A percentile compares a stretch with the other conserved stretches of the same genome.
Conservation (phyloP, 257 asterid genomes). For the Solanum acaule region DNA sequence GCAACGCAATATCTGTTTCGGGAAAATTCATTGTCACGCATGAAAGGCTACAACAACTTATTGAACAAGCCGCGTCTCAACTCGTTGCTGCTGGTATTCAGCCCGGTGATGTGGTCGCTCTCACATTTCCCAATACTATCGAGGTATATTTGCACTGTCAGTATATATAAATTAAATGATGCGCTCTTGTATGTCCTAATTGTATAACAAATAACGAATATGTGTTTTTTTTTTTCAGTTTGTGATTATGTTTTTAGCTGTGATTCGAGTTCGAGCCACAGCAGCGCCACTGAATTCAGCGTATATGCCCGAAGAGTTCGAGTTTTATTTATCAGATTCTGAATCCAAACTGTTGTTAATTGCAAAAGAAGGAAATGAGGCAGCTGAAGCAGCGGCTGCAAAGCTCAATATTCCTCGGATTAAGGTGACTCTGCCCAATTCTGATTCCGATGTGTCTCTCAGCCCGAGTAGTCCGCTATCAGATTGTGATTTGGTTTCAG, state of each 20-base stretch:
- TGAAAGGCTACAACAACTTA: conserved; percentile 42
- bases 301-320: conserved; percentile 84
- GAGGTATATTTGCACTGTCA: conserved; percentile 35
- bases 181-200: background rate
- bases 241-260: conserved; percentile 77
- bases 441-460: conserved; percentile 32
- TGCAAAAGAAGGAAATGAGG: conserved; percentile 71
- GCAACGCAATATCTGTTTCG: conserved; percentile 62
- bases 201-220: background rate
- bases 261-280: conserved; percentile 74
- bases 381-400: conserved; percentile 79
- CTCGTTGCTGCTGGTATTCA: conserved; percentile 77
- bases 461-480: conserved; percentile 26
- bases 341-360: conserved; percentile 67
- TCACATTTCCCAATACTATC: conserved; percentile 80
- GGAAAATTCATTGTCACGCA: conserved; percentile 64
- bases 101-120: conserved; percentile 81
- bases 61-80: conserved; percentile 62
- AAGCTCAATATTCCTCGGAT: conserved; percentile 74
- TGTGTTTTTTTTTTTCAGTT: conserved; percentile 34
- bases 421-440: conserved; percentile 36
- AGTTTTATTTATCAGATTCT: conserved; percentile 77
- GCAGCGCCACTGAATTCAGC: conserved; percentile 92
- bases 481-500: conserved; percentile 24
- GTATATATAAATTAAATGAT: background rate